Evolutionary conservation across 495 filamentous ascomycete genomes (phyloP), one percentile per base, ranked within the genome.

Genomic region (Chaetomium cochliodes): DNA sequence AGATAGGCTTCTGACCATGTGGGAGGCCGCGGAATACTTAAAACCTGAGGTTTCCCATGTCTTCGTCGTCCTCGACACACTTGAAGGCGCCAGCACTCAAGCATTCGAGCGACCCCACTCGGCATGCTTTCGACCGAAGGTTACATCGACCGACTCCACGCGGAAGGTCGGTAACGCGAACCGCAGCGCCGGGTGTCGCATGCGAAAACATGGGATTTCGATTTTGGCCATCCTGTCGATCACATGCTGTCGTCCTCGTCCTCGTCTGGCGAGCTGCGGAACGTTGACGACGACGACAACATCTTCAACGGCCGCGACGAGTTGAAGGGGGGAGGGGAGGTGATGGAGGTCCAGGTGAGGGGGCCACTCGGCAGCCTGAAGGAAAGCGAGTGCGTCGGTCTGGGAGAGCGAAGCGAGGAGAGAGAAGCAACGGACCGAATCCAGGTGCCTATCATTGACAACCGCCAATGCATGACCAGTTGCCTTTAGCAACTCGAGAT

Each of bases 381-480:
- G 8, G 37, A 44, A n/a, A 47, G 39, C 4, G 46, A 50, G 49
- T 28, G 23, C 4, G 46, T 23, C 28, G 28, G 39, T 51, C 44
- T 26, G 30, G 11, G 12, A 42, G 11, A 49, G 16, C 52, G 46
- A 51, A 25, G 33, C 12, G 20, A 9, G 33, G 20, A 9, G 33
- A 18, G 13, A 42, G 6, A 37, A 37, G 22, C 15, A 33, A 52
- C 47, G 59, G 59, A 53, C 47, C 59, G 49, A 62, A 23, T 62
- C 30, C 28, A 42, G 33, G 25, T 62, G 20, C 59, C 59, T 62
- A 62, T 62, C 59, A 41, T 16, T 3, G 20, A 49, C n/a, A 9
- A 2, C 9, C 2, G 16, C 25, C 20, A 65, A 59, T 16, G 22
- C 42, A 65, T 65, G 59, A 65, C 63, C 63, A 65, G 63, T 65